Conservation (phyloP, 1,284 basidiomycete species). For the Phellopilus nigrolimitatus region DNA sequence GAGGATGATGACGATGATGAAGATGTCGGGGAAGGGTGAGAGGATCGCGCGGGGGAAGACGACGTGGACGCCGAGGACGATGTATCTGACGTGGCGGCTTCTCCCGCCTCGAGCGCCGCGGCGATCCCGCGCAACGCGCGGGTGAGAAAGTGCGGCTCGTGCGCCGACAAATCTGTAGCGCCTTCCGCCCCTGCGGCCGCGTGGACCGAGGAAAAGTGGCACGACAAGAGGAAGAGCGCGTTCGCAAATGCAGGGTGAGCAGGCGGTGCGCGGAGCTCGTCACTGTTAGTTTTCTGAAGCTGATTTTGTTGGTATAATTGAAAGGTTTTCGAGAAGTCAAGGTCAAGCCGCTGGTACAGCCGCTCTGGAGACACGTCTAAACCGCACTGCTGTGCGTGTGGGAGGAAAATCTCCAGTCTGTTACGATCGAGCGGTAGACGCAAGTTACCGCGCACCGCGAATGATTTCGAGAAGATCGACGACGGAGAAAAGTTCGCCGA, state of each 20-base stretch:
- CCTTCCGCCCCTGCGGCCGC: not conserved
- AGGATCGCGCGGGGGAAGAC: not conserved
- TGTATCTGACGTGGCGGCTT: conserved; percentile 8
- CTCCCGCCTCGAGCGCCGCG: conserved; percentile 19
- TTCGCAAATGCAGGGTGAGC: conserved; percentile 55
- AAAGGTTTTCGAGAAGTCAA: conserved; percentile 35
- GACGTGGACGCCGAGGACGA: not conserved
- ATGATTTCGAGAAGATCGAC: no score
- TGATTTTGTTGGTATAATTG: conserved; percentile 28
- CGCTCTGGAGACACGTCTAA: conserved; percentile 38
- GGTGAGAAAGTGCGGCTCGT: conserved; percentile 45
- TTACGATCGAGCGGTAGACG: not conserved
- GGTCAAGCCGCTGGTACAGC: conserved; percentile 26
- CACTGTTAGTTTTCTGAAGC: conserved; percentile 15
- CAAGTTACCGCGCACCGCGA: no score
- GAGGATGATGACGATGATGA: not conserved
- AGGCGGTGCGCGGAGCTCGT: conserved; percentile 4
- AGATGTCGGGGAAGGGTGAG: not conserved
- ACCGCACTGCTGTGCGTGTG: conserved; percentile 54
- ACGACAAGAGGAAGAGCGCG: conserved; percentile 54
- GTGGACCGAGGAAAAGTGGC: conserved; percentile 41
- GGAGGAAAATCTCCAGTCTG: conserved; percentile 52
- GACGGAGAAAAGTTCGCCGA: no score
- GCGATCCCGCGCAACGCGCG: conserved; percentile 38
- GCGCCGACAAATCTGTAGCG: conserved; percentile 30